Conservation (phyloP, 352 stramenopile genomes). For the Thalassiosira hispida region DNA sequence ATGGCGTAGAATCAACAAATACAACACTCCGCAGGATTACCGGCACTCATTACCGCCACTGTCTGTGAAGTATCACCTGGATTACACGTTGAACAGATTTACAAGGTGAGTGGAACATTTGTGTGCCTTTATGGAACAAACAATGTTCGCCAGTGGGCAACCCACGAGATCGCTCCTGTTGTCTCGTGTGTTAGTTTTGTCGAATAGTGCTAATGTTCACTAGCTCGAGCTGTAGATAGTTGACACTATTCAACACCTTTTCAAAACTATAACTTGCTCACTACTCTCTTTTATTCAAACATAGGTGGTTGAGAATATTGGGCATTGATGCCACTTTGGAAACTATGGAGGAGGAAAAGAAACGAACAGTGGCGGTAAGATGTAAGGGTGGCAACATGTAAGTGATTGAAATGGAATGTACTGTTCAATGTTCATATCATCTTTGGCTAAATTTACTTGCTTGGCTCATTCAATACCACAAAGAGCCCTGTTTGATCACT, state of each 20-base stretch:
- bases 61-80: conserved; percentile 68
- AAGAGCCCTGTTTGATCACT: conserved; percentile 74
- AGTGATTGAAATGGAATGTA: too few species aligned
- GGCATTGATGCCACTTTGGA: conserved; percentile 81
- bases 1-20: conserved; percentile 24
- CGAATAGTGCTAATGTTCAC: too few species aligned
- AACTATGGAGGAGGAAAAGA: conserved; percentile 76
- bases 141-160: background rate
- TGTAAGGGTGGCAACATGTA: conserved; percentile 55
- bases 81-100: conserved; percentile 81
- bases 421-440: background rate
- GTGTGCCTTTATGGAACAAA: background rate
- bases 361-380: conserved; percentile 62
- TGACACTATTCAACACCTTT: too few species aligned
- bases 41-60: conserved; percentile 35
- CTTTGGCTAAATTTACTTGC: background rate
- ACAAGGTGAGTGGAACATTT: conserved; percentile 43
- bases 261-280: too few species aligned
- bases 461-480: background rate
- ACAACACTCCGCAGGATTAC: conserved; percentile 55
- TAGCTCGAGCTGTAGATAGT: too few species aligned
- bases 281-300: background rate
- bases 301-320: conserved; percentile 77
- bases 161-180: too few species aligned
- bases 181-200: too few species aligned